Evolutionary conservation across 139 green algal genomes (phyloP).

Genomic region (Ulvella scutata): DNA sequence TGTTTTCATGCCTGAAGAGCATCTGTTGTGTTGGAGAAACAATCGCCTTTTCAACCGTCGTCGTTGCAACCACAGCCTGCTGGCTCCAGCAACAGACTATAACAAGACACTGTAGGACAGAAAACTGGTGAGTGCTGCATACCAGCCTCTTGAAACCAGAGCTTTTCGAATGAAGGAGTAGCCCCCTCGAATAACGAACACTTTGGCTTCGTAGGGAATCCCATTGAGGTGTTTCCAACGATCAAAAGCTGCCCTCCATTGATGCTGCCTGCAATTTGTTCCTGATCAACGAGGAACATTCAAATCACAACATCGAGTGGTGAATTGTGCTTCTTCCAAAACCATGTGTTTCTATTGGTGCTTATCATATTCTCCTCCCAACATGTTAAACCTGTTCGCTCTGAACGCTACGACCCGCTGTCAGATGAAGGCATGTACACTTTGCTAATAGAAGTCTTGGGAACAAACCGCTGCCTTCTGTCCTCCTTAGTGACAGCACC

Average conservation of each 20-base stretch:
- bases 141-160: background rate
- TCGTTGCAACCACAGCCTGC: too few relatives aligned
- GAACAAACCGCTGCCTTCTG: background rate
- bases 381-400: too few relatives aligned
- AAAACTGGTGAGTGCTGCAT: background rate
- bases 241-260: background rate
- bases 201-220: background rate
- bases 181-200: background rate
- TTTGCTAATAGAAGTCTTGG: background rate
- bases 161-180: background rate
- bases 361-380: too few relatives aligned
- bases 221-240: background rate
- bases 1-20: conserved; percentile 4
- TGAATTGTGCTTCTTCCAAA: too few relatives aligned
- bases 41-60: too few relatives aligned
- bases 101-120: background rate
- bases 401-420: too few relatives aligned
- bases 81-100: too few relatives aligned
- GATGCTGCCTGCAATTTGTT: conserved; percentile 4
- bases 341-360: too few relatives aligned
- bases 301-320: too few relatives aligned
- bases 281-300: too few relatives aligned
- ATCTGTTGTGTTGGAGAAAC: too few relatives aligned
- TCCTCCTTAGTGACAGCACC: background rate
- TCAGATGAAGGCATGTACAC: too few relatives aligned